phyloP scores from a whole-genome alignment of 179 eudicot species.

The Gypsophila paniculata region DNA sequence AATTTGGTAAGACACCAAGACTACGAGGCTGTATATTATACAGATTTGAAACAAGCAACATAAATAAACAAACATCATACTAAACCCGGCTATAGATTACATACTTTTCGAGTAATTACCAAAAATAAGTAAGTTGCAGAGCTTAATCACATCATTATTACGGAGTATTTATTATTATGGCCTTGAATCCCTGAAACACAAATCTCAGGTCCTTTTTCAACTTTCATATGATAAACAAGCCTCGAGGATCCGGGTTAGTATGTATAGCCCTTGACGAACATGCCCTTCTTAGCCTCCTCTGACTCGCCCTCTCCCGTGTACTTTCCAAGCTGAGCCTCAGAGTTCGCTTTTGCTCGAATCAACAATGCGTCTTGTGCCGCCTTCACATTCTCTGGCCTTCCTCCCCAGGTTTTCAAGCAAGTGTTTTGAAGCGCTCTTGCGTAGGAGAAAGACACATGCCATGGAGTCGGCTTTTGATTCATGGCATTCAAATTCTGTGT shows the following conservation, averaged over 20 bases:
- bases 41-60: no score
- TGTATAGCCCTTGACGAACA: constrained; percentile 81
- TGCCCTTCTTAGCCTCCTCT: constrained; percentile 71
- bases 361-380: constrained; percentile 70
- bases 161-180: no score
- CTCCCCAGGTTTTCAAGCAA: constrained; percentile 88
- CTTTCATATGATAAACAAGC: no score
- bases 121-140: no score
- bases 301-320: constrained; percentile 87
- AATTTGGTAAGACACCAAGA: no score
- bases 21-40: no score
- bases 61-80: no score
- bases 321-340: constrained; percentile 83
- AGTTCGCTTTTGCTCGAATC: constrained; percentile 73
- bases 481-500: constrained; percentile 84
- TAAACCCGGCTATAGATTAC: no score
- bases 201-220: no score
- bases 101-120: no score
- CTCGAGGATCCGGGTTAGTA: constrained; percentile 41
- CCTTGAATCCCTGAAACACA: no score
- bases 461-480: constrained; percentile 82
- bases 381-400: constrained; percentile 69
- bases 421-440: constrained; percentile 95
- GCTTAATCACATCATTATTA: no score
- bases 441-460: constrained; percentile 94